Base-by-base conservation (phyloP, 768 basidiomycete genomes). In the Phanerodontia chrysosporium region DNA sequence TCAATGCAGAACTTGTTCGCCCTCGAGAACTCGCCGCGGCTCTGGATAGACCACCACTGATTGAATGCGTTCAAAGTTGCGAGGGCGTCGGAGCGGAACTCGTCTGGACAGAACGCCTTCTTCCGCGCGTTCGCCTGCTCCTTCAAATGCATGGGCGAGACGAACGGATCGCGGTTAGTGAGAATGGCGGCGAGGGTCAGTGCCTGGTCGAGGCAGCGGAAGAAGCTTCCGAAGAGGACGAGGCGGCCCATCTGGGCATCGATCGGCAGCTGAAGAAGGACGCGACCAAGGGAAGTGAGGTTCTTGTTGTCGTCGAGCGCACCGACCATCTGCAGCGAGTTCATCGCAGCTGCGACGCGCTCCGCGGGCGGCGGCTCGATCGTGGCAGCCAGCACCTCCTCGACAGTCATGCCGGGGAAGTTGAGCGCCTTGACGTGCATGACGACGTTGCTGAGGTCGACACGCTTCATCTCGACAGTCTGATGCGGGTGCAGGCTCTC, bases 341-440 rank as follows among this genome's bases (percentile, higher is more conserved):
- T 81, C 77, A 95, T 86, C 1, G 95, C 95, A 49, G 91, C 86
- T 13, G 73, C 75, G 32, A 98, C 87, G 22, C 92, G 87, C 35
- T 81, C 80, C 0, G 82, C 73, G 35, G 82, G 84, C n/a, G 95
- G 95, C 16, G 95, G 89, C 69, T 98, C 95, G 56, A 97, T 97
- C 13, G 88, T 81, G 12, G 83, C 85, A 1, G 83, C 84, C 35
- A 98, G 78, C 22, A 97, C 93, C 60, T 95, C 89, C 67, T 95
- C 90, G 6, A 93, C 90, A 28, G 83, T 74, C 85, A 94, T 85
- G 45, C 83, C 85, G 6, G 92, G 90, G 69, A 97, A 89, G 69
- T 92, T 86, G 35, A 97, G 80, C 9, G 94, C 94, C 67, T 96
- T 97, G 71, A 98, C 84, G 69, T 95, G 95, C 95, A 98, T 98